Conservation (phyloP, 2,329 filamentous ascomycete genomes). For the Aschersonia sp. region DNA sequence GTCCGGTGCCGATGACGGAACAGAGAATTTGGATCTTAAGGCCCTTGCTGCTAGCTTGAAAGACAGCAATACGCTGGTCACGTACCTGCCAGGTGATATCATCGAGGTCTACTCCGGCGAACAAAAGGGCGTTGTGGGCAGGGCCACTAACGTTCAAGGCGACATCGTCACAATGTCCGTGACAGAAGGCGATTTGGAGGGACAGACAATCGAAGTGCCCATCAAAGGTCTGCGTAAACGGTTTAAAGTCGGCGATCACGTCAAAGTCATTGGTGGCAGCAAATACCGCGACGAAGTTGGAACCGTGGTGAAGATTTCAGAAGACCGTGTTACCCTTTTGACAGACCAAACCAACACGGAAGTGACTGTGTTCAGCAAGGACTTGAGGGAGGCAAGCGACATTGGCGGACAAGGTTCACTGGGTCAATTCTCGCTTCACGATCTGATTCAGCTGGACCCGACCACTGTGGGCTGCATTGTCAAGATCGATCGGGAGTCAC, state of each 20-base stretch:
- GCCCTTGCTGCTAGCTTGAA: constrained; percentile 84
- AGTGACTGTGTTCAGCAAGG: constrained; percentile 96
- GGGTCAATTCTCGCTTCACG: constrained; percentile 84
- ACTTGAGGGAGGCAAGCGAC: constrained; percentile 84
- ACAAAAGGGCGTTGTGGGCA: constrained; percentile 80
- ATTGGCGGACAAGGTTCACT: constrained; percentile 71
- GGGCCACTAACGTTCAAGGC: constrained; percentile 69
- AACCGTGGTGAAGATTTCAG: constrained; percentile 87
- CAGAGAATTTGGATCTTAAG: constrained; percentile 83
- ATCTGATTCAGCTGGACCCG: constrained; percentile 85
- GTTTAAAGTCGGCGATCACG: constrained; percentile 87
- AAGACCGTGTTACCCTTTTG: constrained; percentile 83
- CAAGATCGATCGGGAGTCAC: constrained; percentile 86
- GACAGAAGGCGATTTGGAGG: constrained; percentile 64
- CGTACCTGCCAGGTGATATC: constrained; percentile 85
- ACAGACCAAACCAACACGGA: constrained; percentile 88
- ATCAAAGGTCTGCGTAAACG: constrained; percentile 84
- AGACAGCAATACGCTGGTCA: constrained; percentile 63
- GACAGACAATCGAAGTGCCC: constrained; percentile 82
- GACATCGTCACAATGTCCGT: constrained; percentile 87
- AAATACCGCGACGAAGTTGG: constrained; percentile 90
- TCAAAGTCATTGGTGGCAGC: constrained; percentile 95
- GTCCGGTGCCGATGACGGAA: constrained; percentile 76
- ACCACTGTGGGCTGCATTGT: constrained; percentile 87
- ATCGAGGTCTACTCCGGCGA: constrained; percentile 94